These are phyloP conservation scores for Pseudonitzschia delicatissima DNA, from an alignment of 108 stramenopile genomes.

Conservation along the genomic window DNA sequence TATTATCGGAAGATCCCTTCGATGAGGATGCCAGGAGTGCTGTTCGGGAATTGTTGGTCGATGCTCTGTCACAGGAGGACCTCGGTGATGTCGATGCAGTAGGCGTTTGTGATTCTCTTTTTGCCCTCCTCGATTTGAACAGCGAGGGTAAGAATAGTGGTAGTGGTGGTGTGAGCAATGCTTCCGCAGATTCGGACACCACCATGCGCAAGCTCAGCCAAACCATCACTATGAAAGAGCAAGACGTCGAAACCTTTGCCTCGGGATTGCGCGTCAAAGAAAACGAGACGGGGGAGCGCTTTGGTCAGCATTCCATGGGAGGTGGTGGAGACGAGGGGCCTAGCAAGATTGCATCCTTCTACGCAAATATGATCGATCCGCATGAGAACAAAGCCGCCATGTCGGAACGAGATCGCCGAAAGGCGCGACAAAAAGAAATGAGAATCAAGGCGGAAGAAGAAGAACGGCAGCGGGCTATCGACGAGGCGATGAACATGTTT, in stretches of 20 bases:
- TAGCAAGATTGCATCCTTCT: slow-evolving; percentile 52
- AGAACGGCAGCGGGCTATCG: slow-evolving; percentile 55
- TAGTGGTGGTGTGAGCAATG: background rate
- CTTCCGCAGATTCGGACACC: background rate
- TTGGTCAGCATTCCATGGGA: background rate
- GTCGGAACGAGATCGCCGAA: slow-evolving; percentile 58
- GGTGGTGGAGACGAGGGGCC: slow-evolving; percentile 13
- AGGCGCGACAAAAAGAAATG: slow-evolving; percentile 56
- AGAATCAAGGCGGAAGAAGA: slow-evolving; percentile 54
- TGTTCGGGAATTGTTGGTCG: slow-evolving; percentile 40
- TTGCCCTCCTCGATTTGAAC: slow-evolving; percentile 31
- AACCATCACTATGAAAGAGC: slow-evolving; percentile 57
- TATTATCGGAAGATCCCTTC: slow-evolving; percentile 48
- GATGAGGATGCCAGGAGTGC: slow-evolving; percentile 64
- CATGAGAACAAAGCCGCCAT: slow-evolving; percentile 38
- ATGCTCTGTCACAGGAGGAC: slow-evolving; percentile 34
- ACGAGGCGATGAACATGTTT: slow-evolving; percentile 51
- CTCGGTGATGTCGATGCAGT: slow-evolving; percentile 30
- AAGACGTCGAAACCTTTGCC: slow-evolving; percentile 54
- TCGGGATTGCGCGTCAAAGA: slow-evolving; percentile 46
- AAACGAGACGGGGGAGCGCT: background rate
- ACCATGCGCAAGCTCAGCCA: slow-evolving; percentile 36
- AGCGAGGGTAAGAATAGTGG: background rate
- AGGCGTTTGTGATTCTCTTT: slow-evolving; percentile 37
- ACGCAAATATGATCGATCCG: slow-evolving; percentile 69